Percentiles rank a stretch among this genome's conserved stretches.
Evolutionary conservation across 2,329 filamentous ascomycete species (phyloP).

Genomic region (Stromatinia cepivora): DNA sequence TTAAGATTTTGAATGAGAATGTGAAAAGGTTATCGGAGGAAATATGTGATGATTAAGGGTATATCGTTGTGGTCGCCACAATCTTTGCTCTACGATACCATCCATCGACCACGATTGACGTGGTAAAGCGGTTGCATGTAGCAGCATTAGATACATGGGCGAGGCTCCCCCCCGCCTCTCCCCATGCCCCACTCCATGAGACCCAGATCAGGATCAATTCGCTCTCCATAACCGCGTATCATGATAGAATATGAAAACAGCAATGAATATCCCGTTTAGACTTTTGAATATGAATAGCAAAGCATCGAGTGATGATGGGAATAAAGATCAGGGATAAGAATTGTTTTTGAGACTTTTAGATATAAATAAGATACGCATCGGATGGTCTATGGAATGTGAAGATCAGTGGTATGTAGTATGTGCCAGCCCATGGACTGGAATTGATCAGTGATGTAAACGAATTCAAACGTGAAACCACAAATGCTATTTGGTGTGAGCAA

Average conservation of each 20-base stretch:
- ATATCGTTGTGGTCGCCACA: background rate
- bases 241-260: background rate
- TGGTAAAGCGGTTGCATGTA: background rate
- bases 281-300: background rate
- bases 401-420: background rate
- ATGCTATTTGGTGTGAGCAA: background rate
- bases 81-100: background rate
- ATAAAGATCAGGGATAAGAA: background rate
- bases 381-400: background rate
- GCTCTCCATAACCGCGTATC: background rate
- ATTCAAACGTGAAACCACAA: background rate
- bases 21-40: background rate
- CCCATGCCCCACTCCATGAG: no score
- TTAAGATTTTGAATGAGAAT: background rate
- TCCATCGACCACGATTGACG: no score
- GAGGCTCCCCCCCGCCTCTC: background rate
- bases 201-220: no score
- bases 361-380: background rate
- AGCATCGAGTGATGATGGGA: background rate
- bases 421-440: no score
- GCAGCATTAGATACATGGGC: background rate
- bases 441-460: background rate
- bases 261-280: background rate
- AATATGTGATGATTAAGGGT: background rate
- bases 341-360: background rate